These are phyloP conservation scores for Craspedostauros australis DNA, from an alignment of 108 stramenopile genomes.

Conservation along the genomic window DNA sequence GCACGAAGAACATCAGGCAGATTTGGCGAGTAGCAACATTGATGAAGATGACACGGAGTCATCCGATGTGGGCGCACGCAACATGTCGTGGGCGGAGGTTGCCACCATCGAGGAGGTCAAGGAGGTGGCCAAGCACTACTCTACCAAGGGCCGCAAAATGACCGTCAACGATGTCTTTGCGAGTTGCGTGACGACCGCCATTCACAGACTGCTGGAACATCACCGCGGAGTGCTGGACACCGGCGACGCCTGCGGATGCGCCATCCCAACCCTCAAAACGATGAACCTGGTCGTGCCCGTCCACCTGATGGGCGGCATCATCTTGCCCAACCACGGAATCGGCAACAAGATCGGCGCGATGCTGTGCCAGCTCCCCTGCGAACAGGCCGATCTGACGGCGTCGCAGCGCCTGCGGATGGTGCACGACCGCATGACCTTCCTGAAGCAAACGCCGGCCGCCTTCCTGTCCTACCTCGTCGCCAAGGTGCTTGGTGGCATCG, in stretches of 20 bases:
- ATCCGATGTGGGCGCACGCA: slow-evolving; percentile 33
- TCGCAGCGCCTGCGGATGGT: slow-evolving; percentile 52
- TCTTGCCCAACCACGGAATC: slow-evolving; percentile 64
- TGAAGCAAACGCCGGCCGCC: slow-evolving; percentile 66
- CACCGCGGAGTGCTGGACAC: slow-evolving; percentile 29
- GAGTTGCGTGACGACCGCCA: slow-evolving; percentile 58
- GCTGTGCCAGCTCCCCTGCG: slow-evolving; percentile 55
- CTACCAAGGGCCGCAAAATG: slow-evolving; percentile 6
- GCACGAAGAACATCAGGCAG: not conserved
- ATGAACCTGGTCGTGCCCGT: slow-evolving; percentile 77
- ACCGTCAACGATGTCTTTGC: slow-evolving; percentile 86
- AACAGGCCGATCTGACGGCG: slow-evolving; percentile 6
- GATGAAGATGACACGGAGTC: not conserved
- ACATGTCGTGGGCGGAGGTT: slow-evolving; percentile 65
- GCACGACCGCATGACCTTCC: slow-evolving; percentile 33
- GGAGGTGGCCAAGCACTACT: slow-evolving; percentile 36
- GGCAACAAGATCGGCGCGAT: slow-evolving; percentile 87
- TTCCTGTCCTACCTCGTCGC: slow-evolving; percentile 50
- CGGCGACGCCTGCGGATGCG: not conserved
- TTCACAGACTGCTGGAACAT: slow-evolving; percentile 56
- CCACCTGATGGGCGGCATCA: slow-evolving; percentile 70
- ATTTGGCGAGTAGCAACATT: not conserved
- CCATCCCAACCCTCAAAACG: not conserved
- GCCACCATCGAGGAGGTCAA: slow-evolving; percentile 72
- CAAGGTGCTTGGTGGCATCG: slow-evolving; percentile 19